A percentile compares a stretch with the other conserved stretches of the same genome.
phyloP scores from a whole-genome alignment of 169 alveolate species.

The Plasmodium billcollinsi region DNA sequence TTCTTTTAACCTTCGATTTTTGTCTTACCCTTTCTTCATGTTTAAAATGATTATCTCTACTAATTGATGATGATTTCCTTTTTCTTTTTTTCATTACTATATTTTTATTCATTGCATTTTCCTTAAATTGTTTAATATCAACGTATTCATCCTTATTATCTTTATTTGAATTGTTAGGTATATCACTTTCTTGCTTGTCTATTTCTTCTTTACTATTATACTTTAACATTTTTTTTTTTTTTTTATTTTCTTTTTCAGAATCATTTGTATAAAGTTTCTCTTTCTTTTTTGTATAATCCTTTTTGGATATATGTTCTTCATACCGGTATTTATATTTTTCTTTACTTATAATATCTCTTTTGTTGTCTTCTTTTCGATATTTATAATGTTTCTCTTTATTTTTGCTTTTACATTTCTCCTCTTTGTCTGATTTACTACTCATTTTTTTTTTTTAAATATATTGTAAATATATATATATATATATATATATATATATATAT shows the following conservation, averaged over 20 bases:
- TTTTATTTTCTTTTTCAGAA: not conserved
- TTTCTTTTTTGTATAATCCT: too few relatives aligned
- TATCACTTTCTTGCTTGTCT: not conserved
- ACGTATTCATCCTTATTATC: not conserved
- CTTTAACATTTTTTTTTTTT: not conserved
- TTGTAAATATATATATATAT: too few relatives aligned
- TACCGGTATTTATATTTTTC: too few relatives aligned
- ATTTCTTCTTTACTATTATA: not conserved
- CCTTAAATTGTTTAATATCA: not conserved
- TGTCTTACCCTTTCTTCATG: not conserved
- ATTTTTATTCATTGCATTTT: constrained; percentile 4
- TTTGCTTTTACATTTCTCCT: too few relatives aligned
- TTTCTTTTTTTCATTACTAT: constrained; percentile 13
- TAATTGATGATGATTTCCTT: not conserved
- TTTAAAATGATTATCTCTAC: not conserved
- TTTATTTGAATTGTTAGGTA: not conserved
- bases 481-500: too few relatives aligned
- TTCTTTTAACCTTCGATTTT: not conserved
- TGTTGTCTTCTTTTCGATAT: too few relatives aligned
- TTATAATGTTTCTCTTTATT: too few relatives aligned
- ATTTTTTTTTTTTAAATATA: too few relatives aligned
- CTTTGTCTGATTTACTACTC: too few relatives aligned
- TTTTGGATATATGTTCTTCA: too few relatives aligned
- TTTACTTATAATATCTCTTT: too few relatives aligned
- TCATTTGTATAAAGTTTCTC: too few relatives aligned